Evolutionary conservation across 1,284 basidiomycete genomes (phyloP), one percentile per base, ranked within the genome.

Genomic region (Termitomyces sp.): DNA sequence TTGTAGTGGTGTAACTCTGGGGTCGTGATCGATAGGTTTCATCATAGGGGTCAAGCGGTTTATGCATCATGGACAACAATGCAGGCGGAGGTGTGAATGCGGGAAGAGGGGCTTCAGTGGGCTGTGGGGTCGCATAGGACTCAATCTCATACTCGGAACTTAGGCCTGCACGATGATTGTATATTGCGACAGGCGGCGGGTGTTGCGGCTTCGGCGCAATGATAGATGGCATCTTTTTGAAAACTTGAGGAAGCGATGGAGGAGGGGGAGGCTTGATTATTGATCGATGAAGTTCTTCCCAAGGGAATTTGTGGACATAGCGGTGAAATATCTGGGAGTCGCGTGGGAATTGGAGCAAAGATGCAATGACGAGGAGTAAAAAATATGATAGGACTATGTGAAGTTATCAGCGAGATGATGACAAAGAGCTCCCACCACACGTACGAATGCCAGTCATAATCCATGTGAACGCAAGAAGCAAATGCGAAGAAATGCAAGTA

Each of bases 401-500:
- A 31, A 19, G 36, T 39, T 33, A 34, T 58, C 42, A 47, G 17
- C n/a, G 21, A 10, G 34, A 52, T 34, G 51, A 28, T n/a, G 44
- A 33, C 38, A 15, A 26, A 6, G 61, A 17, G 33, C 45, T 41
- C 19, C 60, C 30, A 28, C 33, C 9, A 38, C 17, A 74, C 86
- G 64, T 61, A 90, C 87, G 65, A 42, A 76, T 71, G 36, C 75
- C 64, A 34, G 80, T 73, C 61, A 73, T 78, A 34, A 80, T 70
- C 88, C 88, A 90, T 41, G 81, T 73, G 62, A 88, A 87, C 4
- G 76, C 83, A 58, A 83, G 67, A 34, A 89, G 70, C 26, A 85
- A 72, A 52, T 67, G 73, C 19, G 75, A 73, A n/a, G 88, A 87
- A 8, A 68, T 66, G 64, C 88, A 90, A 12, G 70, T 66, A 56